These are phyloP conservation scores for Barbatosphaeria neglecta DNA, from an alignment of 495 filamentous ascomycete species.

Conservation along the genomic window DNA sequence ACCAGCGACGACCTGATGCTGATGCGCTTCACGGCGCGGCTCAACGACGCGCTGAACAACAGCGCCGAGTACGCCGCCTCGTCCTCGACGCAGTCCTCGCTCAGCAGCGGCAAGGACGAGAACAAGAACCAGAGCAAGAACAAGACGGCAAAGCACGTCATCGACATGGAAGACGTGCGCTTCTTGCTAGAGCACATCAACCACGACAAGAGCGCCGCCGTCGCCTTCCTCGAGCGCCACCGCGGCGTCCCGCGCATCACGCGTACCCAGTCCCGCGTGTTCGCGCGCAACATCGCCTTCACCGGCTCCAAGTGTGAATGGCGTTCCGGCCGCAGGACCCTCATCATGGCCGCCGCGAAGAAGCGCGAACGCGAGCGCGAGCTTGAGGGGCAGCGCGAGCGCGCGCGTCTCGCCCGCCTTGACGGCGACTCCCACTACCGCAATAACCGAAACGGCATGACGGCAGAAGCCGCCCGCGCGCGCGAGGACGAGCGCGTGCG, in stretches of 20 bases:
- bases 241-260: slow-evolving; percentile 2
- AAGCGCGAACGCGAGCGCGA: background rate
- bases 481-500: too few relatives aligned
- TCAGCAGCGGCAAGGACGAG: too few relatives aligned
- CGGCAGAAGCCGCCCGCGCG: too few relatives aligned
- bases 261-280: slow-evolving; percentile 3
- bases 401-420: too few relatives aligned
- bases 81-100: too few relatives aligned
- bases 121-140: too few relatives aligned
- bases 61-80: too few relatives aligned
- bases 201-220: background rate
- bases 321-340: slow-evolving; percentile 2
- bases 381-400: too few relatives aligned
- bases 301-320: slow-evolving; percentile 7
- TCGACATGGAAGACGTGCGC: slow-evolving; percentile 9
- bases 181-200: slow-evolving; percentile 2
- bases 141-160: too few relatives aligned
- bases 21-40: slow-evolving; percentile 5
- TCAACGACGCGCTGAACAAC: slow-evolving; percentile 13
- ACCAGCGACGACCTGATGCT: background rate
- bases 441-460: too few relatives aligned
- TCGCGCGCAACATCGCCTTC: slow-evolving; percentile 4
- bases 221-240: slow-evolving; percentile 5
- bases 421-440: too few relatives aligned
- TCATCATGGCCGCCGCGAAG: background rate